Evolutionary conservation across 331 rosid species (phyloP), one percentile per base, ranked within the genome.

Genomic region (Spiraea crenata): DNA sequence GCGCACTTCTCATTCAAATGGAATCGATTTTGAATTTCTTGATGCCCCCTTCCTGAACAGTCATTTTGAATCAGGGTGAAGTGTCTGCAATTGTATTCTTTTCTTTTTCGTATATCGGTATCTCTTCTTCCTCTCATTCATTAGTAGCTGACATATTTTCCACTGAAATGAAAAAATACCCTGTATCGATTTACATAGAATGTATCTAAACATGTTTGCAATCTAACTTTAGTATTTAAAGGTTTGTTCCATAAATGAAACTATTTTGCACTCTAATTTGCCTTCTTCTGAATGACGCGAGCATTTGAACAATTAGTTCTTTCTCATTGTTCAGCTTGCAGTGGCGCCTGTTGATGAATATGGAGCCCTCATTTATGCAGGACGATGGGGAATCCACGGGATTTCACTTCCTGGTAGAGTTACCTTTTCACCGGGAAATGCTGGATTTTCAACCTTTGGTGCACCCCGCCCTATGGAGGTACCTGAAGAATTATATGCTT

Each of bases 361-460:
- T 56, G 98, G 97, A 70, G 96, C 98, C 72, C 81, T 93, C 59
- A 76, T 90, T 60, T 89, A 90, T 79, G 95, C 96, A 49, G 98
- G 98, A 72, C 77, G 97, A 54, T 93, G 97, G 98, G 98, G 95
- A 81, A 80, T 93, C 61, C 87, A 93, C 64, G 98, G 98, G 65
- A 63, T 80, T 73, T 76, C 96, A 71, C 96, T 90, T 71, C 96
- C 98, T 25, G 98, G 98, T 54, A 87, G 98, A 87, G 96, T 90
- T 71, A 88, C 98, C 64, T 93, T 93, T 84, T 87, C 92, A 3
- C 98, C 98, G 2, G 98, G 98, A 61, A 82, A 90, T 79, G 96
- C 57, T 70, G 98, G 98, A 57, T 93, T 84, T 81, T 55, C 86
- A 6, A 93, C 96, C 68, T 93, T 93, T 67, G 98, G 98, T 49